These are phyloP conservation scores for Fusarium siculi DNA, from an alignment of 2,329 filamentous ascomycete genomes.

Conservation along the genomic window DNA sequence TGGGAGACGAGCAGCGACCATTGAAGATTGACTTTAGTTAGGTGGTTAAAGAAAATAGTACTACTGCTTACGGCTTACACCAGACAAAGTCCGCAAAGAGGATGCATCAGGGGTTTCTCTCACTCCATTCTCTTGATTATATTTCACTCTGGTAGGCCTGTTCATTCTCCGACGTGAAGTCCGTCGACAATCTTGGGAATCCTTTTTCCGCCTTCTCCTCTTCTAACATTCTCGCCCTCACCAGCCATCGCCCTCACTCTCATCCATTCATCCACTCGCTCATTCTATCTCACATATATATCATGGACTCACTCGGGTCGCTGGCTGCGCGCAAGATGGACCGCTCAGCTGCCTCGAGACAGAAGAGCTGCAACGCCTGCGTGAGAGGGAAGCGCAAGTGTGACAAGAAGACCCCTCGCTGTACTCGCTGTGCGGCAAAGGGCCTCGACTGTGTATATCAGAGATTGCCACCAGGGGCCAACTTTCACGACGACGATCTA, in stretches of 20 bases:
- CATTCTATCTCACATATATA: conserved; percentile 10
- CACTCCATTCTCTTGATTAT: background rate
- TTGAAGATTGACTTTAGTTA: background rate
- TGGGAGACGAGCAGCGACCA: conserved; percentile 24
- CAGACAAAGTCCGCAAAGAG: conserved; percentile 16
- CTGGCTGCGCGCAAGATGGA: conserved; percentile 46
- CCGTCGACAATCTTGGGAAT: conserved; percentile 11
- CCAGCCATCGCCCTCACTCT: background rate
- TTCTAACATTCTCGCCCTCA: background rate
- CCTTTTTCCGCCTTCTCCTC: conserved; percentile 10
- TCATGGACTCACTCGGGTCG: conserved; percentile 43
- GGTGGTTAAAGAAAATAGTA: background rate
- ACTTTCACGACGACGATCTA: conserved; percentile 38
- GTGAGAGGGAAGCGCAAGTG: conserved; percentile 60
- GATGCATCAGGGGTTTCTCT: background rate
- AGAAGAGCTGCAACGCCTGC: conserved; percentile 62
- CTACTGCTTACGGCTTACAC: conserved; percentile 20
- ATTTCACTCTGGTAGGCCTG: background rate
- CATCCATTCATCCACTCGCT: background rate
- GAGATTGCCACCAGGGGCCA: conserved; percentile 46
- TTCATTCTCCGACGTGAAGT: conserved; percentile 28
- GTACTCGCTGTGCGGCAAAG: conserved; percentile 56
- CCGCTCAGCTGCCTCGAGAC: conserved; percentile 55
- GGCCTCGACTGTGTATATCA: conserved; percentile 56
- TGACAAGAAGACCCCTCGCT: conserved; percentile 57